A percentile compares a stretch with the other conserved stretches of the same genome.
Evolutionary conservation across 257 asterid genomes (phyloP).

Genomic region (Solanum boliviense): DNA sequence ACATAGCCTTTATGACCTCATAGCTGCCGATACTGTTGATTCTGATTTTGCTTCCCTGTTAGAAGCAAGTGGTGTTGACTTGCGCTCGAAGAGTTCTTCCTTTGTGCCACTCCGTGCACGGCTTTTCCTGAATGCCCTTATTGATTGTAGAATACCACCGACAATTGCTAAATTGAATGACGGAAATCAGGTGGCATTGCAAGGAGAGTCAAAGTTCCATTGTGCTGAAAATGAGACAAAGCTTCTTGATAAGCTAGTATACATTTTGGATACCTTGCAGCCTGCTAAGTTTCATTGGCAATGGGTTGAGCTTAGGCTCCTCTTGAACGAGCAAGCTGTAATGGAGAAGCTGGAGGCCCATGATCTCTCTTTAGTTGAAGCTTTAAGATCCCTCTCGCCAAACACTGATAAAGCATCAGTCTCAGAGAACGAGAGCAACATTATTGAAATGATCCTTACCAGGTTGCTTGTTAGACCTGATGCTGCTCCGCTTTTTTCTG

Average conservation of each 20-base stretch:
- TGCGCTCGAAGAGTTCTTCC: slow-evolving; percentile 57
- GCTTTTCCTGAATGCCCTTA: slow-evolving; percentile 72
- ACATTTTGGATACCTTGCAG: slow-evolving; percentile 78
- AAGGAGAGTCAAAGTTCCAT: slow-evolving; percentile 51
- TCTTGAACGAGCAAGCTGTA: slow-evolving; percentile 87
- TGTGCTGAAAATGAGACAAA: slow-evolving; percentile 56
- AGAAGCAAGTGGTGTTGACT: slow-evolving; percentile 53
- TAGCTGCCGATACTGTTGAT: slow-evolving; percentile 68
- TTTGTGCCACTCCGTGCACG: slow-evolving; percentile 94
- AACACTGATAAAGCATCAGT: slow-evolving; percentile 56
- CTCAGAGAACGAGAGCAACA: slow-evolving; percentile 83
- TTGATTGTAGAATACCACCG: slow-evolving; percentile 72
- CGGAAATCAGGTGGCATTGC: slow-evolving; percentile 37
- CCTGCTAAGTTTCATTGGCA: slow-evolving; percentile 99
- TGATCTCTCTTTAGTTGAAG: slow-evolving; percentile 64
- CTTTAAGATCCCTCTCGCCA: slow-evolving; percentile 69
- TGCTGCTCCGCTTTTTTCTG: slow-evolving; percentile 92
- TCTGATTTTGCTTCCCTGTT: slow-evolving; percentile 70
- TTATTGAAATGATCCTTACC: slow-evolving; percentile 75
- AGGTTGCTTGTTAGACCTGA: slow-evolving; percentile 95
- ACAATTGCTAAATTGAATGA: slow-evolving; percentile 41
- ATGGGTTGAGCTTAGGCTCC: slow-evolving; percentile 94
- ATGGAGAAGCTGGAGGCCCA: slow-evolving; percentile 64
- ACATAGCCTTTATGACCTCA: slow-evolving; percentile 56
- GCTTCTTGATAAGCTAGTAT: slow-evolving; percentile 60